Percentiles rank a stretch among this genome's conserved stretches.
These are phyloP conservation scores for Erodium chrysanthum DNA, from an alignment of 441 rosid genomes.

Conservation along the genomic window DNA sequence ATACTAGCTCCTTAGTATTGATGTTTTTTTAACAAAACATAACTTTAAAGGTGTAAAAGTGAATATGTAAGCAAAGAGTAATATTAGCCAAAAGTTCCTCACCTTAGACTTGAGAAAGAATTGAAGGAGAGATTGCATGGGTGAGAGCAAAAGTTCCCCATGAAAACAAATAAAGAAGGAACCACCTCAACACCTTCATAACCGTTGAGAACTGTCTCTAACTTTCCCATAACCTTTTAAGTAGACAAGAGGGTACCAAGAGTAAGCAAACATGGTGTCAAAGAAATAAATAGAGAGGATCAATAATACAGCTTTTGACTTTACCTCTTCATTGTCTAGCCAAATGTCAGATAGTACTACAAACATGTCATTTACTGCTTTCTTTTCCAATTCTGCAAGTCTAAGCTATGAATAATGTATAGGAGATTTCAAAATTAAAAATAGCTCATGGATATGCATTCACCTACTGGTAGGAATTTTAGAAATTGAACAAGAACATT, in stretches of 20 bases:
- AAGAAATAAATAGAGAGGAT: constrained; percentile 5
- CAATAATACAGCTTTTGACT: constrained; percentile 16
- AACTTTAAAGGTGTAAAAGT: neutral
- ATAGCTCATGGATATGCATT: constrained; percentile 6
- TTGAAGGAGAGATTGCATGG: constrained; percentile 72
- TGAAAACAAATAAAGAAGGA: constrained; percentile 86
- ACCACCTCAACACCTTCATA: constrained; percentile 68
- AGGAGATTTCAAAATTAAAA: constrained; percentile 26
- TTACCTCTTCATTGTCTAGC: constrained; percentile 82
- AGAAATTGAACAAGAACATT: constrained; percentile 5
- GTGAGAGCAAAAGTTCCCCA: constrained; percentile 80
- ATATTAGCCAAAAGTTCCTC: constrained; percentile 18
- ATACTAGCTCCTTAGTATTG: constrained; percentile 13
- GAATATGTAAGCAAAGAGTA: neutral
- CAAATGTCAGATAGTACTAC: constrained; percentile 83
- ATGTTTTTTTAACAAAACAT: constrained; percentile 14
- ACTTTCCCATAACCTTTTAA: constrained; percentile 71
- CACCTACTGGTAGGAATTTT: constrained; percentile 5
- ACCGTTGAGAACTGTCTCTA: constrained; percentile 61
- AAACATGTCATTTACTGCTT: constrained; percentile 71
- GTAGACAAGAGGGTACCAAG: constrained; percentile 29
- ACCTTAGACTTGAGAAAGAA: constrained; percentile 77
- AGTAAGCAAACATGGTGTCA: constrained; percentile 24
- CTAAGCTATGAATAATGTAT: constrained; percentile 41
- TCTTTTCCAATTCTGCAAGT: constrained; percentile 51